Base-by-base conservation (phyloP, 1,284 basidiomycete genomes). In the Cryptococcus wingfieldii region DNA sequence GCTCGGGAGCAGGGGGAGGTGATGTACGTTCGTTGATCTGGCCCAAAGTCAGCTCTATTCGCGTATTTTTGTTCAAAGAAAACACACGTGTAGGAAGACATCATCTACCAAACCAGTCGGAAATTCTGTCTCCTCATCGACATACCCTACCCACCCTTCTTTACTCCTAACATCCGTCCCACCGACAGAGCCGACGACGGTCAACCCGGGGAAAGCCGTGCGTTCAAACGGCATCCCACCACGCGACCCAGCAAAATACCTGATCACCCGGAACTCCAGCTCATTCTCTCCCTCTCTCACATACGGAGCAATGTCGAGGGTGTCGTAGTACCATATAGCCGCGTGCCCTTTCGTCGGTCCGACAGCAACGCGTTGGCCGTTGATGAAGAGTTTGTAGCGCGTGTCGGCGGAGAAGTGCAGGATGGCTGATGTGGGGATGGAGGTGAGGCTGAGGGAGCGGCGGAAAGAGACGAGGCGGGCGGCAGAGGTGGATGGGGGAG, bases 351-450 rank as follows among this genome's bases (percentile, higher is more conserved):
- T 51, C 2, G 62, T 53, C 0, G 67, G 67, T 5, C 67, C 67
- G n/a, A 69, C 59, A 13, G 58, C 44, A 5, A 64, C 63, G 47
- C 65, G 51, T 1, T 25, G 14, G 2, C 63, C 65, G 37, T 69
- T 69, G 34, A 69, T 54, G 37, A 63, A 28, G 25, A 69, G 59
- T 53, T 69, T 69, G 59, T 69, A 69, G 13, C 67, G 55, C 5
- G 67, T 69, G 47, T 69, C 67, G 7, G 67, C 67, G 7, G 63
- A 64, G 47, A 61, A 56, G 50, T 63, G 61, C 34, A 66, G 46
- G n/a, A 52, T 13, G 6, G 58, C 56, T 2, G 34, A 39, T 1
- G 38, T 19, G 4, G 58, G 54, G 10, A n/a, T 41, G 18, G 48
- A 19, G 1, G 46, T 28, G 3, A 65, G 50, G 10, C 47, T 16